Conservation (phyloP, 306 rosid genomes). For the Cucumis cinereus region DNA sequence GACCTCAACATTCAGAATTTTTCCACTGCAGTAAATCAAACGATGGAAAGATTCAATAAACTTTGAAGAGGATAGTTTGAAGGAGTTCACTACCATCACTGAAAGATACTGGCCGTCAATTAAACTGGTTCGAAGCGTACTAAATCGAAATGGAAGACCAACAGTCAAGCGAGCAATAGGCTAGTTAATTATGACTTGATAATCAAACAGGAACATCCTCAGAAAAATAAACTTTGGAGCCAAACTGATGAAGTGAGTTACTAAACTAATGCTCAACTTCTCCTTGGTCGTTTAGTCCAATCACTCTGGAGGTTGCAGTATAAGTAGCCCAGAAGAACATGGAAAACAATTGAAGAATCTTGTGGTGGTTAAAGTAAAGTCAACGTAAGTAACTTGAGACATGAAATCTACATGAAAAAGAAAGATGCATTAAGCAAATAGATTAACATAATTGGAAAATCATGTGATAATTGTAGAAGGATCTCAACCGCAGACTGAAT, state of each 20-base stretch:
- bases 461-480: neutral
- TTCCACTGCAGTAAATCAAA: slow-evolving; percentile 48
- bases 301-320: neutral
- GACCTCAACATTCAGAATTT: slow-evolving; percentile 64
- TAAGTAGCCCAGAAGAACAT: neutral
- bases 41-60: neutral
- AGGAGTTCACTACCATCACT: neutral
- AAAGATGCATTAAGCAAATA: neutral
- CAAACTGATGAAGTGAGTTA: neutral
- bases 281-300: neutral
- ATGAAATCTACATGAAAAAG: neutral
- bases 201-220: neutral
- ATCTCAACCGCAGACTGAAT: neutral
- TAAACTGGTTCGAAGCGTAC: neutral
- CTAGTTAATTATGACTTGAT: neutral
- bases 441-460: neutral
- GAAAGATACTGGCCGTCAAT: neutral
- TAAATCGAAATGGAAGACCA: neutral
- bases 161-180: neutral
- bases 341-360: neutral
- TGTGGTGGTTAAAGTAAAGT: neutral
- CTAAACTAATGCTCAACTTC: neutral
- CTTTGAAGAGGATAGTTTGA: neutral
- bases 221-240: neutral
- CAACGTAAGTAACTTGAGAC: neutral